Percentiles rank a stretch among this genome's conserved stretches.
phyloP scores from a whole-genome alignment of 371 early-diverging fungal species.

The Lichtheimia ramosa region DNA sequence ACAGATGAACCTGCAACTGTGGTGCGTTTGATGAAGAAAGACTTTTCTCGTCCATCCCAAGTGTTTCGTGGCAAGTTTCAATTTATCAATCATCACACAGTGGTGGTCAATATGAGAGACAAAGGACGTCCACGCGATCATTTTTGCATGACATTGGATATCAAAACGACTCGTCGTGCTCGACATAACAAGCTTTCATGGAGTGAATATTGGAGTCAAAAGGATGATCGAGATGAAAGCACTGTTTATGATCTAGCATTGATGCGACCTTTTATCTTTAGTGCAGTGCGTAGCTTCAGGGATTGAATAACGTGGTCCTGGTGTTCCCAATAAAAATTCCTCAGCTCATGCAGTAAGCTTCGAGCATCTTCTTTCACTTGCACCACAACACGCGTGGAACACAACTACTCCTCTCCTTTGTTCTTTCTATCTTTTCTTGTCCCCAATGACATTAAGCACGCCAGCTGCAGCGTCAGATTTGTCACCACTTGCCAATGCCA shows the following conservation, averaged over 20 bases:
- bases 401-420: not conserved
- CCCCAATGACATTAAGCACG: not conserved
- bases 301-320: not conserved
- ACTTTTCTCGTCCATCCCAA: constrained; percentile 24
- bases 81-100: constrained; percentile 16
- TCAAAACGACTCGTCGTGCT: constrained; percentile 46
- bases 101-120: constrained; percentile 24
- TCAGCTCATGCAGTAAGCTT: not conserved
- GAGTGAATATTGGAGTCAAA: constrained; percentile 35
- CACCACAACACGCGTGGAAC: not conserved
- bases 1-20: constrained; percentile 45
- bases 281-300: constrained; percentile 17
- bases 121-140: constrained; percentile 21
- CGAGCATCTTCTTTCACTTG: constrained; percentile 1
- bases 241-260: constrained; percentile 17
- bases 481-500: constrained; percentile 19
- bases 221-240: constrained; percentile 20
- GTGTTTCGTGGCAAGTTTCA: constrained; percentile 38
- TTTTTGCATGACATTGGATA: constrained; percentile 34
- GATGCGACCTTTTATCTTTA: constrained; percentile 26
- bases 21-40: constrained; percentile 22
- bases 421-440: not conserved
- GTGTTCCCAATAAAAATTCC: not conserved
- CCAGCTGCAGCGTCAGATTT: not conserved
- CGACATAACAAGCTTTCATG: constrained; percentile 58